Percentiles rank a stretch among this genome's conserved stretches.
These are phyloP conservation scores for Alternaria sp. DNA, from an alignment of 2,329 filamentous ascomycete species.

Conservation along the genomic window DNA sequence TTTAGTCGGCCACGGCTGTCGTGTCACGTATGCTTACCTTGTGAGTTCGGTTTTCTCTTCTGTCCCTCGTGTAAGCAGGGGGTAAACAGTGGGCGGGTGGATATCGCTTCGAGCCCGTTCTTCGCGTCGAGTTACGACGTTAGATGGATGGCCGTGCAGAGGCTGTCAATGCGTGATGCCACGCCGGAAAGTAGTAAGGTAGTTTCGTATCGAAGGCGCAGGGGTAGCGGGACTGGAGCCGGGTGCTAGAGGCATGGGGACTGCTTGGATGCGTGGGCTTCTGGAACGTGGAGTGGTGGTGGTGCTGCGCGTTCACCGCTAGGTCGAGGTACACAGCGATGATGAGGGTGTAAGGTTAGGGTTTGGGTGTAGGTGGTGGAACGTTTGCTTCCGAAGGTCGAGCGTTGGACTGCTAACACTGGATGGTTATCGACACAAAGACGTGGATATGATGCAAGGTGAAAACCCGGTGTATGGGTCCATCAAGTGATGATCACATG, in stretches of 20 bases:
- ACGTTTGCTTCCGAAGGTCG: background rate
- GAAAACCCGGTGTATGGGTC: background rate
- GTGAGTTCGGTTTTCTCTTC: no score
- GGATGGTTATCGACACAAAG: background rate
- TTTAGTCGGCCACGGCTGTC: background rate
- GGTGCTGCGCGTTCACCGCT: background rate
- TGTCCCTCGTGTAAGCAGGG: slow-evolving; percentile 2
- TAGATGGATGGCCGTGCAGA: background rate
- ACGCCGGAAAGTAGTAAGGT: background rate
- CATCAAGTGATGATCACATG: background rate
- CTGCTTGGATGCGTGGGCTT: background rate
- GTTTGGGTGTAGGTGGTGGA: background rate
- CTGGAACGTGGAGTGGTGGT: background rate
- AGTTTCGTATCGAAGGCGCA: background rate
- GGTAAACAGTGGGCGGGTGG: no score
- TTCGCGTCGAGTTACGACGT: background rate
- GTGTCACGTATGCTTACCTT: background rate
- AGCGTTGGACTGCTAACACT: background rate
- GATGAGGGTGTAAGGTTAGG: background rate
- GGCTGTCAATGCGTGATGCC: background rate
- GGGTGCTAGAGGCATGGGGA: background rate
- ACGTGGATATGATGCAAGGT: background rate
- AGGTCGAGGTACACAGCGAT: background rate
- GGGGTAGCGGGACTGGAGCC: background rate
- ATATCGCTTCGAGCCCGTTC: background rate